A percentile compares a stretch with the other conserved stretches of the same genome.
Conservation (phyloP, 306 rosid genomes). For the Hylodesmum podocarpum region DNA sequence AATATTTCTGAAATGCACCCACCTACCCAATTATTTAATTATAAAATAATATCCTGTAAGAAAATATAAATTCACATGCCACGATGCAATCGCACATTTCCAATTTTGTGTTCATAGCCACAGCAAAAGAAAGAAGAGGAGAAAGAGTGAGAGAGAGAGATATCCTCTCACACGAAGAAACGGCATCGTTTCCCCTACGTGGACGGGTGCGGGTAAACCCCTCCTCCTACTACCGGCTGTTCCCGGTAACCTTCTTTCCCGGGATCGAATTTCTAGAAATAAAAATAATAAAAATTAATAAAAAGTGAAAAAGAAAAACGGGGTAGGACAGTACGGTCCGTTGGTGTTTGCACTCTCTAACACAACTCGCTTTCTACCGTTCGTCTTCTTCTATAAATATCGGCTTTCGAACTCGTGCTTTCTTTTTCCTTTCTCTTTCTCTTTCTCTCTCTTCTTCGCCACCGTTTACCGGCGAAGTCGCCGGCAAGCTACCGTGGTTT, state of each 20-base stretch:
- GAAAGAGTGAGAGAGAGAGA: neutral
- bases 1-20: slow-evolving; percentile 21
- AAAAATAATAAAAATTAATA: neutral
- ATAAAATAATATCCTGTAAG: neutral
- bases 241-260: slow-evolving; percentile 31
- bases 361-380: neutral
- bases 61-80: slow-evolving; percentile 27
- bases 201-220: neutral
- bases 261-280: neutral
- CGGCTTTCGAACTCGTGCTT: fast-evolving
- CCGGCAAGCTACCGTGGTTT: slow-evolving; percentile 43
- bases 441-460: neutral
- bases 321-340: slow-evolving; percentile 30
- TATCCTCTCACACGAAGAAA: neutral
- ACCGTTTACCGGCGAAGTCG: slow-evolving; percentile 40
- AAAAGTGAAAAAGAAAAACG: neutral
- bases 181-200: slow-evolving; percentile 42
- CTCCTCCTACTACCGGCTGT: slow-evolving; percentile 39
- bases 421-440: slow-evolving; percentile 35
- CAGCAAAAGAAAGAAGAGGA: neutral
- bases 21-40: slow-evolving; percentile 33
- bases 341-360: slow-evolving; percentile 14
- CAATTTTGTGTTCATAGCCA: neutral
- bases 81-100: neutral
- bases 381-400: slow-evolving; percentile 50